Conservation (phyloP, 345 rosid genomes). For the Bretschneidera sinensis region DNA sequence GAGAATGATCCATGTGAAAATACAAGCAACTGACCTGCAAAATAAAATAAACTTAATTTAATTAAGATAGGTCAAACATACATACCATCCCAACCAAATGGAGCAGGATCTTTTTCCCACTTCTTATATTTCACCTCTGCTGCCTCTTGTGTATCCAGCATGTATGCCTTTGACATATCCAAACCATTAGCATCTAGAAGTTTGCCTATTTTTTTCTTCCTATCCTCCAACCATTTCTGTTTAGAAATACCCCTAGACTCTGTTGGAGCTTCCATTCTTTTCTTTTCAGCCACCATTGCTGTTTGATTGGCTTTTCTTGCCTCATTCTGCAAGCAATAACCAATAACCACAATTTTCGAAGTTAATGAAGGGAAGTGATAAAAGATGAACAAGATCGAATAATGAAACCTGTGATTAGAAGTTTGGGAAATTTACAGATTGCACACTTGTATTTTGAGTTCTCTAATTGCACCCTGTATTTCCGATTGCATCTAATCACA, state of each 20-base stretch:
- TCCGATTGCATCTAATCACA: too few species aligned
- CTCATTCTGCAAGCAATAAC: constrained; percentile 45
- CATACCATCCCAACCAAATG: constrained; percentile 98
- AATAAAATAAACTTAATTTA: neutral
- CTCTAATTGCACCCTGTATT: too few species aligned
- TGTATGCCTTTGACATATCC: constrained; percentile 74
- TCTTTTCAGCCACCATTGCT: constrained; percentile 85
- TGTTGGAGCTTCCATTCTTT: constrained; percentile 77
- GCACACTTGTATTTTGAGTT: too few species aligned
- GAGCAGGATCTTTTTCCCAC: constrained; percentile 96
- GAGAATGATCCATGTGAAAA: neutral
- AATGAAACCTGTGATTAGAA: constrained; percentile 1
- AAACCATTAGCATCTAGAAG: constrained; percentile 87
- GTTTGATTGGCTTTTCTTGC: constrained; percentile 90
- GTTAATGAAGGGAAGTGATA: neutral
- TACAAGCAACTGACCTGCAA: neutral
- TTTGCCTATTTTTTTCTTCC: constrained; percentile 87
- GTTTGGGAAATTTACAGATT: too few species aligned
- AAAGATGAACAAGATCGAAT: neutral
- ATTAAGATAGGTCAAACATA: constrained; percentile 6
- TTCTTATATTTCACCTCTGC: constrained; percentile 91
- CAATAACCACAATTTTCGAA: neutral
- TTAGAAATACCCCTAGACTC: constrained; percentile 89
- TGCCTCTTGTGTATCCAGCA: constrained; percentile 89
- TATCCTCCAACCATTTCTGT: constrained; percentile 89